A percentile compares a stretch with the other conserved stretches of the same genome.
phyloP scores from a whole-genome alignment of 129 eudicot genomes.

The Pseudognaphalium luteoalbum region DNA sequence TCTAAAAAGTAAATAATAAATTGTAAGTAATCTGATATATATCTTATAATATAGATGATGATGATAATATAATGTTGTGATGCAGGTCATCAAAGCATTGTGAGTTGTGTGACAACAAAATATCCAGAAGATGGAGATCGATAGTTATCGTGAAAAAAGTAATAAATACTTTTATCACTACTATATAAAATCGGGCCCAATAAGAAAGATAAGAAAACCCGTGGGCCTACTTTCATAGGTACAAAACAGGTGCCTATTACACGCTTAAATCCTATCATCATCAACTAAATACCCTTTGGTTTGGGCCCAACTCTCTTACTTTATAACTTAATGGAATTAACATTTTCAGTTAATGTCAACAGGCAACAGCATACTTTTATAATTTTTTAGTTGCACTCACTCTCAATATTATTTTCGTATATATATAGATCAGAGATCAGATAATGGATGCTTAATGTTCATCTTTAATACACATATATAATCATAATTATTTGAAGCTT shows the following conservation, averaged over 20 bases:
- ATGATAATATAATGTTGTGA: too few species aligned
- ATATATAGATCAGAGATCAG: too few species aligned
- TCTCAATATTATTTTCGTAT: not conserved
- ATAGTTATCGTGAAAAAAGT: too few species aligned
- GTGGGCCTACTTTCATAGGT: constrained; percentile 22
- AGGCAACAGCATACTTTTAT: not conserved
- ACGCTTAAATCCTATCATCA: constrained; percentile 13
- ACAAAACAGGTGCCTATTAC: constrained; percentile 18
- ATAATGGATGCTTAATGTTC: not conserved
- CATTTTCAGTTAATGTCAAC: not conserved
- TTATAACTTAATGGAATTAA: not conserved
- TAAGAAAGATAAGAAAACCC: constrained; percentile 13
- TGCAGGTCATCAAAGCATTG: too few species aligned
- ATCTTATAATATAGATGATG: too few species aligned
- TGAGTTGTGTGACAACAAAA: constrained; percentile 11
- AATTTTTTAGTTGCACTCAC: not conserved
- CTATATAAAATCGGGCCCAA: constrained; percentile 9
- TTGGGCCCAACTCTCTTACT: constrained; percentile 10
- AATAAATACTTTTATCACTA: too few species aligned
- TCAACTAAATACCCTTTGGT: not conserved
- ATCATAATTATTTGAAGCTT: too few species aligned
- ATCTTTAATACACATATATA: too few species aligned
- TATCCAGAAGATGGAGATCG: constrained; percentile 3
- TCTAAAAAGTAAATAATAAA: too few species aligned
- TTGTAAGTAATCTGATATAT: too few species aligned